Evolutionary conservation across 306 rosid species (phyloP).

Genomic region (Begonia fuchsioides): DNA sequence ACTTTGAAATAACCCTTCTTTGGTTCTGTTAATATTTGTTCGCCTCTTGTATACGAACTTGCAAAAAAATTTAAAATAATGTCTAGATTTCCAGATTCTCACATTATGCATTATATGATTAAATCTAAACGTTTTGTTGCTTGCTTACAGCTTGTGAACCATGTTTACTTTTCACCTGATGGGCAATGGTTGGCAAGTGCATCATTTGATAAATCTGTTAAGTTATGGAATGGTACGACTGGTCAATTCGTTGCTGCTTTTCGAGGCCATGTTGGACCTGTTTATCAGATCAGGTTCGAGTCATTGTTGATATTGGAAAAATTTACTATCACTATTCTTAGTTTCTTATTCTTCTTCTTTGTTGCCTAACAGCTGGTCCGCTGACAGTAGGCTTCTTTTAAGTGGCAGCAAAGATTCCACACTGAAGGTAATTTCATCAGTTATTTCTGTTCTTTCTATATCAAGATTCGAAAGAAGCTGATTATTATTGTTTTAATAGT

Average conservation of each 20-base stretch:
- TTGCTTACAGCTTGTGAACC: slow-evolving; percentile 64
- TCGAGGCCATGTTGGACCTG: slow-evolving; percentile 88
- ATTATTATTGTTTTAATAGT: too few species aligned
- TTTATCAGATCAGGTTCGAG: slow-evolving; percentile 83
- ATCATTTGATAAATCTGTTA: slow-evolving; percentile 89
- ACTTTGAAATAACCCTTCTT: too few species aligned
- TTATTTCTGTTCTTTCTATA: too few species aligned
- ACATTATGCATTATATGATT: too few species aligned
- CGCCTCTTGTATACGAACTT: too few species aligned
- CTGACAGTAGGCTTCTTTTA: slow-evolving; percentile 86
- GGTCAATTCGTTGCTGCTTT: slow-evolving; percentile 75
- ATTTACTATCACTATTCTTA: slow-evolving; percentile 4
- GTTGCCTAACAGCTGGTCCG: slow-evolving; percentile 66
- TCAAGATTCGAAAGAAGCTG: not conserved
- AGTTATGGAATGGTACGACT: slow-evolving; percentile 73
- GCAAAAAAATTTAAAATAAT: too few species aligned
- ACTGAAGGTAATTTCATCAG: slow-evolving; percentile 77
- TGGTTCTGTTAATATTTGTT: too few species aligned
- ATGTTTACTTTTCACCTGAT: slow-evolving; percentile 90
- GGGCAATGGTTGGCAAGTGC: slow-evolving; percentile 98
- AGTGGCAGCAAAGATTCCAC: slow-evolving; percentile 94
- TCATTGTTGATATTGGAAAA: slow-evolving; percentile 1
- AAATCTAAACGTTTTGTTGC: slow-evolving; percentile 2
- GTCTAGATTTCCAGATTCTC: too few species aligned
- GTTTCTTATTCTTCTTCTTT: slow-evolving; percentile 12